These are phyloP conservation scores for Pythium apleroticum DNA, from an alignment of 352 stramenopile genomes.

Conservation along the genomic window DNA sequence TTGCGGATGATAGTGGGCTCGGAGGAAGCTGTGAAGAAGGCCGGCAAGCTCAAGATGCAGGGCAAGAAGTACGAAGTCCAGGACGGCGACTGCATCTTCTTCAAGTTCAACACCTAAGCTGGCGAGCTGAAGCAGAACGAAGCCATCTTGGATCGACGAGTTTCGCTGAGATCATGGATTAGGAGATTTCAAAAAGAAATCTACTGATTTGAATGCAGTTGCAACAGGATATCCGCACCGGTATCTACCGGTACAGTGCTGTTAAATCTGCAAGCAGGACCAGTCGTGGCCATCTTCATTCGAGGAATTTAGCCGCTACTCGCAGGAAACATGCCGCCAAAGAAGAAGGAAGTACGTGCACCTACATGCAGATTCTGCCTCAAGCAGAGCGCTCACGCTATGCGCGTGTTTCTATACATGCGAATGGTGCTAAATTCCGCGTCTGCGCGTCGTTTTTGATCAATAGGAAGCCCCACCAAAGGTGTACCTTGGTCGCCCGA, in stretches of 20 bases:
- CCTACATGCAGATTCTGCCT: not conserved
- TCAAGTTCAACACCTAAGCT: conserved; percentile 92
- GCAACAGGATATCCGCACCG: conserved; percentile 1
- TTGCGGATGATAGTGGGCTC: conserved; percentile 51
- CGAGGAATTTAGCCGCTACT: conserved; percentile 7
- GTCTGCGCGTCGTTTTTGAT: not conserved
- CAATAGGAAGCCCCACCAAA: conserved; percentile 37
- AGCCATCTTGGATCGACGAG: too few relatives aligned
- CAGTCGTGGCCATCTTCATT: conserved; percentile 17
- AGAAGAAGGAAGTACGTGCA: conserved; percentile 24
- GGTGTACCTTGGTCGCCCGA: conserved; percentile 81
- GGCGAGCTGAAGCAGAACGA: conserved; percentile 75
- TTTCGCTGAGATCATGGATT: conserved; percentile 1
- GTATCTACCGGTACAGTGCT: not conserved
- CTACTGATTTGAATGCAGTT: conserved; percentile 10
- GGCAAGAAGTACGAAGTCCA: conserved; percentile 91
- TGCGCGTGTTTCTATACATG: not conserved
- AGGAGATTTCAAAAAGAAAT: conserved; percentile 17
- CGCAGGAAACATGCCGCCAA: conserved; percentile 21
- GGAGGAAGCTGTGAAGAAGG: conserved; percentile 89
- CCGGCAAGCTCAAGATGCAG: conserved; percentile 87
- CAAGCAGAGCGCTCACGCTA: not conserved
- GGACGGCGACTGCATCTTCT: conserved; percentile 90
- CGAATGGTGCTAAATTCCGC: not conserved
- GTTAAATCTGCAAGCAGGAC: conserved; percentile 14